phyloP scores from a whole-genome alignment of 2,329 filamentous ascomycete species.

The Penicillium sp. region DNA sequence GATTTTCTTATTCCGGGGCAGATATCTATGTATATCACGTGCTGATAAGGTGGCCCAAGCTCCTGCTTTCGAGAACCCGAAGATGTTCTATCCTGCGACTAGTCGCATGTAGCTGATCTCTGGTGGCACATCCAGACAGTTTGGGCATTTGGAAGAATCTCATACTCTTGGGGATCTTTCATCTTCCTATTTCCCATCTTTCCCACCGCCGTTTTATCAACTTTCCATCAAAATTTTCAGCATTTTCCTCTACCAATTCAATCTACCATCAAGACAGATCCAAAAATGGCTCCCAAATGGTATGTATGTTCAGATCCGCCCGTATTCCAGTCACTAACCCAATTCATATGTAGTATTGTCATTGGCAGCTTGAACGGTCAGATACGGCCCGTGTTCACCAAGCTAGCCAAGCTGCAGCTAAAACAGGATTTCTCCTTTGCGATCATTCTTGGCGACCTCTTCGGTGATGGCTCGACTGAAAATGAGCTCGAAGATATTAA shows the following conservation, averaged over 20 bases:
- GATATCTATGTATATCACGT: conserved; percentile 27
- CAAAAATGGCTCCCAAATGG: conserved; percentile 57
- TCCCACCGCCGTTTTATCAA: neutral
- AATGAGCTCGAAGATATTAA: conserved; percentile 59
- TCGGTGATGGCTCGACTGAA: conserved; percentile 51
- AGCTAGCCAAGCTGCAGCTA: conserved; percentile 72
- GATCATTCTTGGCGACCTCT: conserved; percentile 80
- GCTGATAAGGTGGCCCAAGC: conserved; percentile 30
- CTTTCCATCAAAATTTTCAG: neutral
- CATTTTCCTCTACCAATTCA: neutral
- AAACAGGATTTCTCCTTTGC: conserved; percentile 89
- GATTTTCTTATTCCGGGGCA: conserved; percentile 30
- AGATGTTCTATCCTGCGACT: conserved; percentile 1
- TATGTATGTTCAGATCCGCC: conserved; percentile 30
- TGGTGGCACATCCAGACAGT: neutral
- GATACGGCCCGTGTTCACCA: conserved; percentile 71
- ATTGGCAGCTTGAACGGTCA: conserved; percentile 80
- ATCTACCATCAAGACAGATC: neutral
- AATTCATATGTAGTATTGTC: conserved; percentile 56
- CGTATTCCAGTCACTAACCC: conserved; percentile 14
- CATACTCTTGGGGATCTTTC: neutral
- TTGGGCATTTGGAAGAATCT: neutral
- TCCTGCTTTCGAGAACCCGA: conserved; percentile 23
- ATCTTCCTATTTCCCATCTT: neutral
- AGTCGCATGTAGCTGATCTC: neutral